phyloP scores from a whole-genome alignment of 768 basidiomycete genomes.

The Suillus discolor region DNA sequence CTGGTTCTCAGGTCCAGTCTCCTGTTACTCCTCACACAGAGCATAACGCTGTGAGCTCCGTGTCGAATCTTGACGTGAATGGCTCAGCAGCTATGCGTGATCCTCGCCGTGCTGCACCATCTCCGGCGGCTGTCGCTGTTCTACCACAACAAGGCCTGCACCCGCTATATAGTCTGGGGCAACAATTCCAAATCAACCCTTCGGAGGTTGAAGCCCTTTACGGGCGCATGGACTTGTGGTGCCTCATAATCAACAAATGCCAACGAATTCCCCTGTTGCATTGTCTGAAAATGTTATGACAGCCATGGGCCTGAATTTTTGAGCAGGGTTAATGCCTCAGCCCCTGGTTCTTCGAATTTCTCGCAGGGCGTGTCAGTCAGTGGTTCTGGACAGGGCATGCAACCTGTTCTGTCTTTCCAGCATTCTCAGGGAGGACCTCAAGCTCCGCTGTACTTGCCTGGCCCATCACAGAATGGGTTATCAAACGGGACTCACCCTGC shows the following conservation, averaged over 20 bases:
- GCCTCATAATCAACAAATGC: constrained; percentile 15
- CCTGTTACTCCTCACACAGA: constrained; percentile 9
- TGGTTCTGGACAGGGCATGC: background rate
- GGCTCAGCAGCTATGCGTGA: background rate
- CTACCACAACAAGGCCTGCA: constrained; percentile 4
- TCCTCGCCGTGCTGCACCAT: constrained; percentile 12
- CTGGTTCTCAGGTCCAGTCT: constrained; percentile 12
- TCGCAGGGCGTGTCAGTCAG: background rate
- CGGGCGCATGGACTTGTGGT: constrained; percentile 1
- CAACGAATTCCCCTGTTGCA: background rate
- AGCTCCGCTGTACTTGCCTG: background rate
- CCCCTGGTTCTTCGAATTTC: background rate
- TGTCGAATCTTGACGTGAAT: constrained; percentile 4
- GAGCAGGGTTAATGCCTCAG: background rate
- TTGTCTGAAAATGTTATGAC: background rate
- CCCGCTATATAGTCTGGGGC: constrained; percentile 5
- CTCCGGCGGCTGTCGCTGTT: background rate
- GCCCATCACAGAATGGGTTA: background rate
- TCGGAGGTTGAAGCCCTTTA: constrained; percentile 17
- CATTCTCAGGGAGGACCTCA: background rate
- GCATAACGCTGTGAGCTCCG: background rate
- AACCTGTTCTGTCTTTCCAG: background rate
- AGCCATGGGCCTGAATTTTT: background rate
- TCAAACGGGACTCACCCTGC: background rate
- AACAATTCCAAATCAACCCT: constrained; percentile 7